Percentiles rank a stretch among this genome's conserved stretches.
These are phyloP conservation scores for Candida saitoana DNA, from an alignment of 805 yeast genomes.

Conservation along the genomic window DNA sequence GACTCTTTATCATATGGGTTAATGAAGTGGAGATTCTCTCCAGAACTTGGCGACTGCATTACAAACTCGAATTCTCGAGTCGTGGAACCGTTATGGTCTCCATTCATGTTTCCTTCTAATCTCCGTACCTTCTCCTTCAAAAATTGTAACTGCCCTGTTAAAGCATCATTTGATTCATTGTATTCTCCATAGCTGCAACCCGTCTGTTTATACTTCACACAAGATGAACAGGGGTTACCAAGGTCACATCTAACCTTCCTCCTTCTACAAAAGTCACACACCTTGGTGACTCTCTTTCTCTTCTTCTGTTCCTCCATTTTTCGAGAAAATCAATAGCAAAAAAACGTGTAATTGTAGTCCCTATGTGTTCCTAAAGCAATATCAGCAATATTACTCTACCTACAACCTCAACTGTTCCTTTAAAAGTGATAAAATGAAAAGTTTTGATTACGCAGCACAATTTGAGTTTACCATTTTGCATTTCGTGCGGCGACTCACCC, in stretches of 20 bases:
- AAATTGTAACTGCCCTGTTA: conserved; percentile 7
- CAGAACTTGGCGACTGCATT: neutral
- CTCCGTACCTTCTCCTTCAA: conserved; percentile 10
- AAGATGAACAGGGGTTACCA: conserved; percentile 33
- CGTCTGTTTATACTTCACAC: conserved; percentile 24
- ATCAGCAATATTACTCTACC: neutral
- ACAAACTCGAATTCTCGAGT: neutral
- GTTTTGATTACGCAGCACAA: neutral
- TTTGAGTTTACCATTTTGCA: neutral
- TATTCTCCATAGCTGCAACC: conserved; percentile 20
- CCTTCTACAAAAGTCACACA: conserved; percentile 33
- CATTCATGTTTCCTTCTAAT: conserved; percentile 10
- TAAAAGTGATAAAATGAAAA: conserved; percentile 1
- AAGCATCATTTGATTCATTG: neutral
- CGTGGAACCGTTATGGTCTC: neutral
- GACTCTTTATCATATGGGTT: conserved; percentile 11
- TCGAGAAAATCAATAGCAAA: neutral
- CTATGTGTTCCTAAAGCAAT: neutral
- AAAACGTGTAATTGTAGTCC: neutral
- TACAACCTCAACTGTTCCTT: neutral
- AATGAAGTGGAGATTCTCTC: neutral
- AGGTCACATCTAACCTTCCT: conserved; percentile 38
- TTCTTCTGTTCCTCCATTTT: conserved; percentile 9
- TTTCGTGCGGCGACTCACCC: neutral
- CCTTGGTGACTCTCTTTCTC: conserved; percentile 28